Evolutionary conservation across 1,284 basidiomycete genomes (phyloP).

Genomic region (Leccinum pachyderme): DNA sequence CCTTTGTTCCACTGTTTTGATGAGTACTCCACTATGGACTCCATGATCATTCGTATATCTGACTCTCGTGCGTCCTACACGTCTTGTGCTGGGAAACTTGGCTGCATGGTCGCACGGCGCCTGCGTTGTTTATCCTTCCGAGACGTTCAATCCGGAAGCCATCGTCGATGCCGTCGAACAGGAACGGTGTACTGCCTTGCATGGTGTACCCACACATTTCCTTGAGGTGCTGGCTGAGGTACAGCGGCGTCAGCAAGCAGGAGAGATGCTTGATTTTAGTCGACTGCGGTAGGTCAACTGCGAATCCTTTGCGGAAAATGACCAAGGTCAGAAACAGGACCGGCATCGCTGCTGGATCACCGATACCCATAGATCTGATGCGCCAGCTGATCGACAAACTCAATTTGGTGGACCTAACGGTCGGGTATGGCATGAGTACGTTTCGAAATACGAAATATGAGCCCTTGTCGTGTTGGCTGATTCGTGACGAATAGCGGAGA

Average conservation of each 20-base stretch:
- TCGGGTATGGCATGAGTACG: constrained; percentile 82
- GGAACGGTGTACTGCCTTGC: constrained; percentile 74
- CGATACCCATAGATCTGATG: constrained; percentile 81
- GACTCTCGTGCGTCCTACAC: constrained; percentile 36
- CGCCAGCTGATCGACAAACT: constrained; percentile 62
- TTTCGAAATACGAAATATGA: constrained; percentile 12
- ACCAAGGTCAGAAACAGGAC: constrained; percentile 44
- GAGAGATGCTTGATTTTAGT: constrained; percentile 47
- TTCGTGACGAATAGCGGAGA: constrained; percentile 47
- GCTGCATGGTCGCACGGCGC: constrained; percentile 76
- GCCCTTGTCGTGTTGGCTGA: constrained; percentile 19
- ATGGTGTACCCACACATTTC: constrained; percentile 86
- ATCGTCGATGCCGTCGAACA: constrained; percentile 65
- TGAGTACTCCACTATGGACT: constrained; percentile 44
- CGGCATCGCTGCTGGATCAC: constrained; percentile 77
- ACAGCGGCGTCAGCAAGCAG: constrained; percentile 47
- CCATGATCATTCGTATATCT: background rate
- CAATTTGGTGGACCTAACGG: constrained; percentile 70
- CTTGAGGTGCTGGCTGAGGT: constrained; percentile 70
- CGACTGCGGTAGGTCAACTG: constrained; percentile 50
- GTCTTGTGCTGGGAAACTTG: constrained; percentile 79
- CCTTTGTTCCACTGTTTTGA: constrained; percentile 87
- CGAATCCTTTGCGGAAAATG: background rate
- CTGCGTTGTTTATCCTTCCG: constrained; percentile 73
- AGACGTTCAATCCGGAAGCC: constrained; percentile 58